These are phyloP conservation scores for Ophiostoma populinum DNA, from an alignment of 2,329 filamentous ascomycete species.

Conservation along the genomic window DNA sequence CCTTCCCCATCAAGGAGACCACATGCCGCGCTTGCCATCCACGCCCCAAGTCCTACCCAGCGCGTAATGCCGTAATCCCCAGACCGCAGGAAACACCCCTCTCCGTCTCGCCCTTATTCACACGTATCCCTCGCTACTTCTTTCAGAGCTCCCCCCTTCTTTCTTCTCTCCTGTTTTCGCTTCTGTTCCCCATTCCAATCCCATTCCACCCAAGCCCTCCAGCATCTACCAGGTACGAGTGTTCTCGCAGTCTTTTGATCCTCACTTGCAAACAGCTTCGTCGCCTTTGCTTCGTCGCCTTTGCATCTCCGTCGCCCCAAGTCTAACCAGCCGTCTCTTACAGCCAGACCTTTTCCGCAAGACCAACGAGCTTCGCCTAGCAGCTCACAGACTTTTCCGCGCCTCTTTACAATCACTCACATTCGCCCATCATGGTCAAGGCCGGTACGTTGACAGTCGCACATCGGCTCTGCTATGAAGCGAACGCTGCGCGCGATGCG, in stretches of 20 bases:
- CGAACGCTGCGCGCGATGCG: no score
- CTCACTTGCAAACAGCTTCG: no score
- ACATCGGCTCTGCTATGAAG: no score
- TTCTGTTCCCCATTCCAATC: neutral
- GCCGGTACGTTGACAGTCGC: constrained; percentile 18
- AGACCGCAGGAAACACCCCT: neutral
- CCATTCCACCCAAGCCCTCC: neutral
- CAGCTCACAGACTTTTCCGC: constrained; percentile 10
- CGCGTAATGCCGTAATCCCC: neutral
- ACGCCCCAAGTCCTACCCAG: neutral
- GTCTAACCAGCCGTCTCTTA: no score
- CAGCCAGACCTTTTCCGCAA: no score
- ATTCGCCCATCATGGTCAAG: constrained; percentile 21
- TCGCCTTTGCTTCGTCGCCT: no score
- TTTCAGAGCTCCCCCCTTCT: neutral
- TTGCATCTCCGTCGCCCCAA: no score
- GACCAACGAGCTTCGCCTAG: constrained; percentile 8
- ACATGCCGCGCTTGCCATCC: neutral
- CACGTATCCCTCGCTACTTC: constrained; percentile 1
- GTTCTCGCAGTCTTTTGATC: no score
- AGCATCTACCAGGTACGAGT: neutral
- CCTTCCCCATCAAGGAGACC: no score
- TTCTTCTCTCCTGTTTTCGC: neutral
- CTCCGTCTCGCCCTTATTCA: neutral
- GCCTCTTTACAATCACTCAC: constrained; percentile 1